These are phyloP conservation scores for Scopulariopsis brevicaulis DNA, from an alignment of 2,329 filamentous ascomycete species.

Conservation along the genomic window DNA sequence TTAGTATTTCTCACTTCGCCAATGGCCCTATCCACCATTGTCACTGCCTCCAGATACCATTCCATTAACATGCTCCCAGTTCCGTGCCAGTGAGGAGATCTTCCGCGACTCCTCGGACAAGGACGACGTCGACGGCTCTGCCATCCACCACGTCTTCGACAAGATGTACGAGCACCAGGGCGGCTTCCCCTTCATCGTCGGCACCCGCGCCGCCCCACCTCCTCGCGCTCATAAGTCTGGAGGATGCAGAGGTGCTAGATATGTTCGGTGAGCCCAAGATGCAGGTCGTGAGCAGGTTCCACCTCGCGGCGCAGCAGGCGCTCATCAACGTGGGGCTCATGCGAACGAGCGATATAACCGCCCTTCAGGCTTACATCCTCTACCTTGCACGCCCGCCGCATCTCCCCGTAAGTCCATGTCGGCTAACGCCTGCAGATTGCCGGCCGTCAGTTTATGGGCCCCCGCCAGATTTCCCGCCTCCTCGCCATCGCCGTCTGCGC, in stretches of 20 bases:
- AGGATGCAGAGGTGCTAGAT: constrained; percentile 39
- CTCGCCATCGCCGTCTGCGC: constrained; percentile 56
- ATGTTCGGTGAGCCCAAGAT: constrained; percentile 42
- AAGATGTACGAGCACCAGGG: constrained; percentile 44
- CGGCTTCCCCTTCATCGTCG: constrained; percentile 46
- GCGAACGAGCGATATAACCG: constrained; percentile 50
- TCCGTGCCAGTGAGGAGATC: constrained; percentile 34
- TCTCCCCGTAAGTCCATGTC: not conserved
- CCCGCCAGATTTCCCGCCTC: constrained; percentile 33
- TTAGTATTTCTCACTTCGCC: no score
- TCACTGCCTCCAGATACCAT: not conserved
- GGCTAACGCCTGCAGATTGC: constrained; percentile 13
- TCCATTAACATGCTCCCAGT: constrained; percentile 21
- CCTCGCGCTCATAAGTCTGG: constrained; percentile 45
- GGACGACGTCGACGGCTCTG: constrained; percentile 37
- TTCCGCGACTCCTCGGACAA: constrained; percentile 41
- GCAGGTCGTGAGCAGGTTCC: constrained; percentile 38
- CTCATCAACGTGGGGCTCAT: constrained; percentile 57
- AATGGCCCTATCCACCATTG: no score
- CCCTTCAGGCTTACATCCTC: constrained; percentile 56
- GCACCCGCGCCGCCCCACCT: constrained; percentile 33
- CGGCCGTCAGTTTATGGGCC: constrained; percentile 48
- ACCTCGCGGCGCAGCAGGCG: constrained; percentile 50
- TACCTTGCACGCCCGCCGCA: constrained; percentile 43
- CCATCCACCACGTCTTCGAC: constrained; percentile 47